Percentiles rank a stretch among this genome's conserved stretches.
These are phyloP conservation scores for Candida golubevii DNA, from an alignment of 805 yeast genomes.

Conservation along the genomic window DNA sequence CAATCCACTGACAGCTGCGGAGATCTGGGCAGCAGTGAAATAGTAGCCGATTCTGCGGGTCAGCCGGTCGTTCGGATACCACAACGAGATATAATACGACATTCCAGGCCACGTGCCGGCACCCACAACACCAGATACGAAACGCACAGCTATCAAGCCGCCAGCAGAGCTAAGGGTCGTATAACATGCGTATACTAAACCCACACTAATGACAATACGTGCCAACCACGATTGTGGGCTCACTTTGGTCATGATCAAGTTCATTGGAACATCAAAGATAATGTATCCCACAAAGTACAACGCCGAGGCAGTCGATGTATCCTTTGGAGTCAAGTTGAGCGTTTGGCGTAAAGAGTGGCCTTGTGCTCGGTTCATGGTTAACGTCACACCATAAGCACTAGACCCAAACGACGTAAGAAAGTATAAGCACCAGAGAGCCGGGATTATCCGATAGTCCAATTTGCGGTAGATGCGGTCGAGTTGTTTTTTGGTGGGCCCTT, in stretches of 20 bases:
- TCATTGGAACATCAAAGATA: conserved; percentile 85
- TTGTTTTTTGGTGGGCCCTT: conserved; percentile 14
- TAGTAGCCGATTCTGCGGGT: conserved; percentile 82
- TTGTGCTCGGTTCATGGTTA: conserved; percentile 66
- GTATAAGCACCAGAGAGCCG: conserved; percentile 77
- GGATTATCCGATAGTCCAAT: conserved; percentile 68
- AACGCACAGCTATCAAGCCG: conserved; percentile 68
- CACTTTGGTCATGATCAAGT: conserved; percentile 73
- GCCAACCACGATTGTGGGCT: conserved; percentile 85
- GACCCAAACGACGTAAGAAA: conserved; percentile 77
- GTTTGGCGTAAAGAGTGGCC: conserved; percentile 59
- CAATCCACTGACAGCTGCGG: conserved; percentile 85
- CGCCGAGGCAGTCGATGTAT: conserved; percentile 72
- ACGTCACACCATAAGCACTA: conserved; percentile 70
- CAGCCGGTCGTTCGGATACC: conserved; percentile 78
- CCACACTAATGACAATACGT: conserved; percentile 72
- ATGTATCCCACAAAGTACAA: conserved; percentile 79
- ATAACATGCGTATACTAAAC: conserved; percentile 73
- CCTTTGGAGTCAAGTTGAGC: conserved; percentile 49
- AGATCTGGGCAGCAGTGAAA: conserved; percentile 88
- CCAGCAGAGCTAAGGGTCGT: conserved; percentile 50
- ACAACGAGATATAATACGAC: conserved; percentile 75
- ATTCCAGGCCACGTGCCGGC: conserved; percentile 93
- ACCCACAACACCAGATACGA: conserved; percentile 70
- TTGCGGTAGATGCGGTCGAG: conserved; percentile 56